Base-by-base conservation (phyloP, 352 stramenopile genomes). In the Pythium volutum region DNA sequence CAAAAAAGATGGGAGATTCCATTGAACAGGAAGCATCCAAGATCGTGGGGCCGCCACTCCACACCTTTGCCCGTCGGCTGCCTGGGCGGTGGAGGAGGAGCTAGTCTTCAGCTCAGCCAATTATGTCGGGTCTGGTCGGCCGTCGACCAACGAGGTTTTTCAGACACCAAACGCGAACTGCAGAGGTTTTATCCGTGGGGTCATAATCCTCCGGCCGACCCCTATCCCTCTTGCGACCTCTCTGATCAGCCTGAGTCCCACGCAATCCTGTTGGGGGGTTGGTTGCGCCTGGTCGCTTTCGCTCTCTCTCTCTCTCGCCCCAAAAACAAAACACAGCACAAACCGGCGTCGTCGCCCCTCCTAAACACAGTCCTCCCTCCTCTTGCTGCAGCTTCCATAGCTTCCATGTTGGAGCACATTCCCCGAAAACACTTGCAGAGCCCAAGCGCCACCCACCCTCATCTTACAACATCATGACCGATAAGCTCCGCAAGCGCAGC, bases 401-500 rank as follows among this genome's bases (percentile, higher is more conserved):
- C 48, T 52, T 53, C 36, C 25, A 48, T 20, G 15, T 16, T 31
- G 31, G 23, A 38, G 18, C 29, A 7, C 59, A 65, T 54, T 65
- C 41, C 59, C 15, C 59, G 41, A 65, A 65, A 43, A 59, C 59
- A 59, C 59, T 42, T 33, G 31, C 20, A 20, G 33, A 56, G 59
- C 59, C 16, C 48, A 66, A 60, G 54, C 57, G 26, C 25, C n/a
- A 53, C 39, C 56, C 22, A 55, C 26, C 12, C 14, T 20, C 33
- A 38, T 11, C 38, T 34, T 11, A 49, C 18, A 27, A 1, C 22
- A 49, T 14, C 38, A 68, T 64, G 59, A 61, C 53, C 29, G 64
- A 71, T 50, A 71, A 71, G 52, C 65, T 62, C 53, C 66, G 66
- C 34, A 72, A 72, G 52, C 66, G 66, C 54, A 54, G 38, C 46